phyloP scores from a whole-genome alignment of 805 yeast species.

The Osmozyma mogii region DNA sequence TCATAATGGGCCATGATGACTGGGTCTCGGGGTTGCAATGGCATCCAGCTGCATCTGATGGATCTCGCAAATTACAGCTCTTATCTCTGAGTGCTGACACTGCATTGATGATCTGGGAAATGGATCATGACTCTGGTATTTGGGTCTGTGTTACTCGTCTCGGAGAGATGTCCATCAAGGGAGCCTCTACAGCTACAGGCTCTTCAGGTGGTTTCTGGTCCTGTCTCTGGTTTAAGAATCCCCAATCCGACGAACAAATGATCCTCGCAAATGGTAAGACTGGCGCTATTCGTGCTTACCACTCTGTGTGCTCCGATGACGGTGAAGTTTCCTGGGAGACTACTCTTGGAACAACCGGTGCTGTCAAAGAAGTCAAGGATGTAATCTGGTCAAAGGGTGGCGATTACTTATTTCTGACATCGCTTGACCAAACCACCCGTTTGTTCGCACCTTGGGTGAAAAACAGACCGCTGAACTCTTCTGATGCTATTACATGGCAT shows the following conservation, averaged over 20 bases:
- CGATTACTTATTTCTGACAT: constrained; percentile 63
- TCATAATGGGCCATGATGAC: constrained; percentile 96
- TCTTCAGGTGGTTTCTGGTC: constrained; percentile 67
- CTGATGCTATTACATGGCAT: constrained; percentile 48
- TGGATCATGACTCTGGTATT: constrained; percentile 76
- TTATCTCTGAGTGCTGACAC: constrained; percentile 90
- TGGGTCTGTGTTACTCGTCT: constrained; percentile 79
- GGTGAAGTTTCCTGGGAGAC: constrained; percentile 31
- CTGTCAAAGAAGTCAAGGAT: constrained; percentile 68
- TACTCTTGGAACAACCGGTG: constrained; percentile 63
- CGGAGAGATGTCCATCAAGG: constrained; percentile 91
- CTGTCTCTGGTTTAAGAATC: constrained; percentile 54
- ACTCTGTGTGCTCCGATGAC: constrained; percentile 15
- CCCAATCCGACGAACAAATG: constrained; percentile 22
- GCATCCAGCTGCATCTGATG: constrained; percentile 42
- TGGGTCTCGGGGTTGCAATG: constrained; percentile 86
- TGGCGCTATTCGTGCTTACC: constrained; percentile 86
- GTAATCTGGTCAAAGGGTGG: constrained; percentile 67
- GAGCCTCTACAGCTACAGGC: constrained; percentile 98
- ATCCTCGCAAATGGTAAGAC: constrained; percentile 83
- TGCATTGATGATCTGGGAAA: constrained; percentile 88
- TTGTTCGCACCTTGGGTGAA: constrained; percentile 58
- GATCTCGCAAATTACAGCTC: constrained; percentile 40
- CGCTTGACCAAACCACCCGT: constrained; percentile 91
- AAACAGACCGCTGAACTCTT: constrained; percentile 11